Percentiles rank a stretch among this genome's conserved stretches.
Evolutionary conservation across 441 rosid species (phyloP).

Genomic region (Jatropha multifida): DNA sequence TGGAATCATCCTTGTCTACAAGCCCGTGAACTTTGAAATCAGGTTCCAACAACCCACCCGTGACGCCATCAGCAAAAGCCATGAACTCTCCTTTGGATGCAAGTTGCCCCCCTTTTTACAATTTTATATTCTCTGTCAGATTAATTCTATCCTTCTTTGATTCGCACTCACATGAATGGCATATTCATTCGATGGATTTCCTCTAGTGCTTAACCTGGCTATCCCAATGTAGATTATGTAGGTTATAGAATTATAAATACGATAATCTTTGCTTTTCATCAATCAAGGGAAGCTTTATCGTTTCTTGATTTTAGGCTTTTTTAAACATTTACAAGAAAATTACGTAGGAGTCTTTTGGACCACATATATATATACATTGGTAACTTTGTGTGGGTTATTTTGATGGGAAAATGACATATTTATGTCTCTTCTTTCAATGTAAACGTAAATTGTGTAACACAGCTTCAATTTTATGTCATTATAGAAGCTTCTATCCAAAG

Average conservation of each 20-base stretch:
- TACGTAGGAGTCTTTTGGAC: neutral
- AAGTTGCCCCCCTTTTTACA: neutral
- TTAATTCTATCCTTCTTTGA: neutral
- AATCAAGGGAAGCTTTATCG: neutral
- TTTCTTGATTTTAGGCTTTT: neutral
- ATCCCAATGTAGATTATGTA: neutral
- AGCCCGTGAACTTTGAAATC: constrained; percentile 17
- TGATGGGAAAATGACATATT: neutral
- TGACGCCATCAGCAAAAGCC: neutral
- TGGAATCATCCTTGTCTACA: neutral
- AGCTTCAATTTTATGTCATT: neutral
- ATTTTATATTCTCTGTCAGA: neutral
- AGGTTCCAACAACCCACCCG: constrained; percentile 6
- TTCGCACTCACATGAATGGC: neutral
- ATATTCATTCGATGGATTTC: neutral
- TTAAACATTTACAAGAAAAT: neutral
- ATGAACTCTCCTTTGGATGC: neutral
- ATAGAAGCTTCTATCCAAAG: neutral
- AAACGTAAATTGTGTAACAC: neutral
- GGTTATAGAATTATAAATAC: neutral
- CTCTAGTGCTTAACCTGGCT: neutral
- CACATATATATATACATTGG: neutral
- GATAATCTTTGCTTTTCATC: neutral
- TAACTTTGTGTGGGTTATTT: too few species aligned
- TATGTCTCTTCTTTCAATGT: neutral